Conservation (phyloP, 176 grass and related monocot genomes). For the Chrysopogon serrulatus region DNA sequence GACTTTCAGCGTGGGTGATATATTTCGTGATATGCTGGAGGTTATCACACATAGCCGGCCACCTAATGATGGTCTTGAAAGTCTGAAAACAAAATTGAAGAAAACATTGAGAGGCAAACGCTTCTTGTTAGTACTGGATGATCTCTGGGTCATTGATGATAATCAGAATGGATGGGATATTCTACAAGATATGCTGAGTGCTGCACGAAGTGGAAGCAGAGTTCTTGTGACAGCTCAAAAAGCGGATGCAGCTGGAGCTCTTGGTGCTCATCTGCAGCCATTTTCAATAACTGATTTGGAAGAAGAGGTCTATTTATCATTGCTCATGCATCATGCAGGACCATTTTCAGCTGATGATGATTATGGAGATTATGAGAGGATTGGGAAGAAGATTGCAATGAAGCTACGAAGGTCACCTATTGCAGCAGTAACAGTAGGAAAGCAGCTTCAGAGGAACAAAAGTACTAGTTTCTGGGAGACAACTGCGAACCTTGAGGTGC, state of each 20-base stretch:
- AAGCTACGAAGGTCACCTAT: slow-evolving; percentile 21
- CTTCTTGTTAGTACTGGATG: slow-evolving; percentile 47
- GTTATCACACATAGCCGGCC: too few relatives aligned
- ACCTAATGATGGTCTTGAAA: too few relatives aligned
- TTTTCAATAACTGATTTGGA: neutral
- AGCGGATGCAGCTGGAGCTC: too few relatives aligned
- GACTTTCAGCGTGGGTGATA: too few relatives aligned
- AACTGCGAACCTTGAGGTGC: too few relatives aligned
- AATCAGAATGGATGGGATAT: neutral
- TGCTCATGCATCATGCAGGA: neutral
- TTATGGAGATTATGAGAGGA: neutral
- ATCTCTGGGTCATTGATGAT: slow-evolving; percentile 7
- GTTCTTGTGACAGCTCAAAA: too few relatives aligned
- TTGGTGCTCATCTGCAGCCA: too few relatives aligned
- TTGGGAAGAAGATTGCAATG: neutral
- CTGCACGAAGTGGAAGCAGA: too few relatives aligned
- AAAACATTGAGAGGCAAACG: neutral
- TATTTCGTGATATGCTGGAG: too few relatives aligned
- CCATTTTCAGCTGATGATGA: too few relatives aligned
- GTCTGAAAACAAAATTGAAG: neutral
- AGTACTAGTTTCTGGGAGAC: neutral
- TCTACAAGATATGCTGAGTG: neutral
- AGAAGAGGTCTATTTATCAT: neutral
- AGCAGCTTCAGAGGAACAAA: neutral
- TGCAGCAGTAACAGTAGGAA: slow-evolving; percentile 12